Evolutionary conservation across 2,329 filamentous ascomycete genomes (phyloP).

Genomic region (Ophiostoma triangulosporum): DNA sequence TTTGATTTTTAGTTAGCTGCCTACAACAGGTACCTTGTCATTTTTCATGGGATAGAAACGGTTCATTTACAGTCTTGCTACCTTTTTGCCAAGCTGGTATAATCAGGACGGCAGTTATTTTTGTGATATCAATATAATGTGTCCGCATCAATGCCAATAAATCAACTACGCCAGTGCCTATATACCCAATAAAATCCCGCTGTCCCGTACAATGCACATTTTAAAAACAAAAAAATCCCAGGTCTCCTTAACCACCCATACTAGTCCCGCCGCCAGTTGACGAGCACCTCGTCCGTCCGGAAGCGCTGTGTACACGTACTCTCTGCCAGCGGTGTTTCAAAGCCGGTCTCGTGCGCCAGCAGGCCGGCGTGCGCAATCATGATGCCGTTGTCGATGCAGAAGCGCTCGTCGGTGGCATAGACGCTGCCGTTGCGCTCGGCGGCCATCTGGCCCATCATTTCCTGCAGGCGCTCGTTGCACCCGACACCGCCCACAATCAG

Average conservation of each 20-base stretch:
- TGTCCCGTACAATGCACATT: too few species aligned
- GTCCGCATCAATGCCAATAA: neutral
- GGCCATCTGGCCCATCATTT: conserved; percentile 98
- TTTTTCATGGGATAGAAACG: neutral
- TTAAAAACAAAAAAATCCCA: neutral
- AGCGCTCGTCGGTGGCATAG: conserved; percentile 90
- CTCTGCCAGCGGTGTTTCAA: conserved; percentile 58
- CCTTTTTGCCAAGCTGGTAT: too few species aligned
- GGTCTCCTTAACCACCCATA: neutral
- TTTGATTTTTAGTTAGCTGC: neutral
- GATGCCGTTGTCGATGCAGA: conserved; percentile 98
- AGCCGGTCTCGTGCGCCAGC: conserved; percentile 70
- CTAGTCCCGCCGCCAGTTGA: conserved; percentile 57
- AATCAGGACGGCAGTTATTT: too few species aligned
- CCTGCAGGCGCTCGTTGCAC: conserved; percentile 84
- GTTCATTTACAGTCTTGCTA: neutral
- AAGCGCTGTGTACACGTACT: conserved; percentile 77
- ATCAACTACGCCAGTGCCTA: neutral
- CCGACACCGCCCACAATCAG: conserved; percentile 92
- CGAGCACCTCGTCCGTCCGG: conserved; percentile 67
- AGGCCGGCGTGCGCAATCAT: conserved; percentile 98
- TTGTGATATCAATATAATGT: too few species aligned
- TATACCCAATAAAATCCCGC: neutral
- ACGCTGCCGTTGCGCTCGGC: conserved; percentile 76
- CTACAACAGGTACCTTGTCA: neutral